Conservation (phyloP, 176 grass and related monocot species). For the Carex kokanica region DNA sequence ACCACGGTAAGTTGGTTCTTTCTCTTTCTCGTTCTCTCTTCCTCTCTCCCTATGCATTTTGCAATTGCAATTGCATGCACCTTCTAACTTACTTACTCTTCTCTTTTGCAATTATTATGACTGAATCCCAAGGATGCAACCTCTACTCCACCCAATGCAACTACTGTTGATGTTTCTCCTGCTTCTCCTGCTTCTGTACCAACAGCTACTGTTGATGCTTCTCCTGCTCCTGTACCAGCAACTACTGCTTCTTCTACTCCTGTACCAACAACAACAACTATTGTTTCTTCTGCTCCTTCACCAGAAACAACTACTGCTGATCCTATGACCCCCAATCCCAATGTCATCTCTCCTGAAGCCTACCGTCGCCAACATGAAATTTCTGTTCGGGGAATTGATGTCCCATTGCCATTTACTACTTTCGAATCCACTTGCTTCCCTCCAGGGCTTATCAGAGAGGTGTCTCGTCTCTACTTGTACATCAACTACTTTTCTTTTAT, state of each 20-base stretch:
- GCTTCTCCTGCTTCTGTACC: too few relatives aligned
- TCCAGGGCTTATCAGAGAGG: constrained; percentile 58
- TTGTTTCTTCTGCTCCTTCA: neutral
- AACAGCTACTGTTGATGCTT: too few relatives aligned
- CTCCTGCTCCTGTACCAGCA: neutral
- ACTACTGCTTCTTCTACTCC: neutral
- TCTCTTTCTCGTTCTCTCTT: neutral
- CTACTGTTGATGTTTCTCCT: neutral
- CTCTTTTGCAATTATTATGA: too few relatives aligned
- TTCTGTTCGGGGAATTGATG: constrained; percentile 61
- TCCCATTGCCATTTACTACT: constrained; percentile 55
- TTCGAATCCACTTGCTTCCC: constrained; percentile 74
- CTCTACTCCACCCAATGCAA: neutral
- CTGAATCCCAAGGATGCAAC: neutral
- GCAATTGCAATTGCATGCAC: too few relatives aligned
- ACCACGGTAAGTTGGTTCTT: neutral
- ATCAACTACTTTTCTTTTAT: too few relatives aligned
- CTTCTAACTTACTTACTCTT: too few relatives aligned
- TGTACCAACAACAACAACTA: too few relatives aligned
- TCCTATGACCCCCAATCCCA: neutral
- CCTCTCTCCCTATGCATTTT: neutral
- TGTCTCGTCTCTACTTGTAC: too few relatives aligned
- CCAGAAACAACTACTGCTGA: neutral
- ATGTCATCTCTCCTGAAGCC: constrained; percentile 36
- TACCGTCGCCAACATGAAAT: constrained; percentile 87